These are phyloP conservation scores for Irpex lacteus DNA, from an alignment of 1,284 basidiomycete species.

Conservation along the genomic window DNA sequence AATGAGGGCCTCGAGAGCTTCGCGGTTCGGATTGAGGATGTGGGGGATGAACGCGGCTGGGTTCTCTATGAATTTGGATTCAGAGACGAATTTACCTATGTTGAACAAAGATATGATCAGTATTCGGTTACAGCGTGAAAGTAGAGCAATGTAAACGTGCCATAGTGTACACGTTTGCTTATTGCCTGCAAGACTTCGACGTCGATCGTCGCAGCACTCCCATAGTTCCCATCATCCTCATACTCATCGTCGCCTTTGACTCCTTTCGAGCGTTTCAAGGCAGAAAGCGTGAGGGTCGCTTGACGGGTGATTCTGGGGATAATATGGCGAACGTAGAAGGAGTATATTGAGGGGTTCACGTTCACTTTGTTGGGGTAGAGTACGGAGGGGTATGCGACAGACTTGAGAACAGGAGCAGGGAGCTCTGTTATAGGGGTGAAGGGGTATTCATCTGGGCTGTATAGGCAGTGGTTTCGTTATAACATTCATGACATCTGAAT, in stretches of 20 bases:
- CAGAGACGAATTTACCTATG: slow-evolving; percentile 96
- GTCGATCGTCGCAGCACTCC: slow-evolving; percentile 91
- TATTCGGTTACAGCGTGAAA: not conserved
- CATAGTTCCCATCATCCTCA: slow-evolving; percentile 97
- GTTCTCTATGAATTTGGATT: slow-evolving; percentile 88
- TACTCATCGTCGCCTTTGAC: slow-evolving; percentile 62
- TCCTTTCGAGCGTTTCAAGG: slow-evolving; percentile 62
- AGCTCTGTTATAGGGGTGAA: slow-evolving; percentile 78
- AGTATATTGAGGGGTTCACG: slow-evolving; percentile 82
- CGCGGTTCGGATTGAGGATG: slow-evolving; percentile 76
- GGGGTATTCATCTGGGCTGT: slow-evolving; percentile 95
- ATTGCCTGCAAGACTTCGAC: slow-evolving; percentile 93
- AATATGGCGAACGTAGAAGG: slow-evolving; percentile 85
- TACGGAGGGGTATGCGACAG: slow-evolving; percentile 75
- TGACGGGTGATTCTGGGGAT: slow-evolving; percentile 80
- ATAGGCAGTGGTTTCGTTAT: slow-evolving; percentile 6
- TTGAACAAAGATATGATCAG: not conserved
- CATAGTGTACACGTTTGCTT: slow-evolving; percentile 96
- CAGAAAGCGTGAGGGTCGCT: slow-evolving; percentile 60
- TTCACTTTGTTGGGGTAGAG: slow-evolving; percentile 86
- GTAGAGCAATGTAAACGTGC: slow-evolving; percentile 41
- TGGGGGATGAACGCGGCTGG: slow-evolving; percentile 91
- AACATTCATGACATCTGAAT: not conserved
- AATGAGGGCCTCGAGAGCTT: slow-evolving; percentile 81
- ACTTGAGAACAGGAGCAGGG: slow-evolving; percentile 80